Percentiles rank a stretch among this genome's conserved stretches.
Conservation (phyloP, 1,284 basidiomycete genomes). For the Tetrapyrgos nigripes region DNA sequence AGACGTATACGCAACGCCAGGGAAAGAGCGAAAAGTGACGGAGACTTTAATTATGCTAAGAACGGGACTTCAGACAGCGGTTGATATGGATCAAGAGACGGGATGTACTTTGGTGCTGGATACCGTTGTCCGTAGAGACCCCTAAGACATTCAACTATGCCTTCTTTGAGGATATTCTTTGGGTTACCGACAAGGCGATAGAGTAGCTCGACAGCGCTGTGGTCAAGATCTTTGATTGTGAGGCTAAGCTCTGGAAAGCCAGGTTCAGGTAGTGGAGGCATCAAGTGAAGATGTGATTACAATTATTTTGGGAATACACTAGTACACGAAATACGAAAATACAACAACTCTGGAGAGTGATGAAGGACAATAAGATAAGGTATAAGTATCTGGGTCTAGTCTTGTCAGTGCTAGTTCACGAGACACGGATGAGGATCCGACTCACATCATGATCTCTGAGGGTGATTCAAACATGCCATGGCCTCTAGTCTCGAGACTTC, state of each 20-base stretch:
- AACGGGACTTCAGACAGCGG: not conserved
- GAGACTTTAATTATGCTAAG: slow-evolving; percentile 58
- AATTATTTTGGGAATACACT: not conserved
- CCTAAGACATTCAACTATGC: slow-evolving; percentile 58
- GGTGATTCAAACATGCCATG: not conserved
- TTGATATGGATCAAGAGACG: not conserved
- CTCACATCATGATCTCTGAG: not conserved
- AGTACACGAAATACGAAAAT: not conserved
- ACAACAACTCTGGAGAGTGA: not conserved
- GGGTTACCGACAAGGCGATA: slow-evolving; percentile 53
- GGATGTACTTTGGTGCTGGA: not conserved
- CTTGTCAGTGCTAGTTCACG: not conserved
- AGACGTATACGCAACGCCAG: slow-evolving; percentile 69
- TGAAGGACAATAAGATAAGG: not conserved
- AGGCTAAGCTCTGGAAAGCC: slow-evolving; percentile 59
- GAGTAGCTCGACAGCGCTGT: slow-evolving; percentile 65
- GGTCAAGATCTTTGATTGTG: slow-evolving; percentile 62
- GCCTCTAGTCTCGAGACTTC: slow-evolving; percentile 68
- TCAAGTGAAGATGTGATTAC: not conserved
- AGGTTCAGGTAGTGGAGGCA: too few relatives aligned
- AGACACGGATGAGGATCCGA: not conserved
- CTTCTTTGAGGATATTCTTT: slow-evolving; percentile 52
- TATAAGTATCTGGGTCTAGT: not conserved
- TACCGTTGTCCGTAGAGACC: slow-evolving; percentile 54
- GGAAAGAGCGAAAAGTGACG: slow-evolving; percentile 67